Evolutionary conservation across 441 rosid genomes (phyloP).

Genomic region (Syzygium malaccense): DNA sequence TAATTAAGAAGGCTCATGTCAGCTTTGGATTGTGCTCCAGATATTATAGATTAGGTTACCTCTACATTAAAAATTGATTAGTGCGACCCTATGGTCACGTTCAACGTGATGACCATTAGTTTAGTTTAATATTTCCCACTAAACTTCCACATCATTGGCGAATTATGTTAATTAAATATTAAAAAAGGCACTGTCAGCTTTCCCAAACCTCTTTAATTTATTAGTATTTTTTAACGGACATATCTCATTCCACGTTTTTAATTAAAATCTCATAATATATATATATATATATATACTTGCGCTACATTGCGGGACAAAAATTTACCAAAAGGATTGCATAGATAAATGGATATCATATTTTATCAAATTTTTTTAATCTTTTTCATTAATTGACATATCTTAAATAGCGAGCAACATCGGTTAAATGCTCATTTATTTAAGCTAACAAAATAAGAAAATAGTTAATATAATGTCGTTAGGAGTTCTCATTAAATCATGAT

Average conservation of each 20-base stretch:
- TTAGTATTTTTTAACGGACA: background rate
- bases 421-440: background rate
- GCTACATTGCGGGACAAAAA: background rate
- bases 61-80: too few relatives aligned
- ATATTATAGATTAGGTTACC: too few relatives aligned
- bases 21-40: background rate
- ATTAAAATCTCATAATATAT: too few relatives aligned
- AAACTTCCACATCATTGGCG: background rate
- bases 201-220: background rate
- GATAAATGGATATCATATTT: background rate
- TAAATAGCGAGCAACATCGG: background rate
- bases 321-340: background rate
- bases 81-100: background rate
- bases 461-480: background rate
- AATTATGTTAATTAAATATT: background rate
- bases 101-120: background rate
- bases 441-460: background rate
- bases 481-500: background rate
- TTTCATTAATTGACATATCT: background rate
- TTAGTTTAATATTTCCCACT: background rate
- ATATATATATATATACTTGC: background rate
- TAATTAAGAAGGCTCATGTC: background rate
- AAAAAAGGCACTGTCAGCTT: background rate
- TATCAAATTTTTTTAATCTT: background rate
- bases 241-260: background rate